Percentiles rank a stretch among this genome's conserved stretches.
Evolutionary conservation across 208 protist species (phyloP).

Genomic region (Leishmania amazonensis): DNA sequence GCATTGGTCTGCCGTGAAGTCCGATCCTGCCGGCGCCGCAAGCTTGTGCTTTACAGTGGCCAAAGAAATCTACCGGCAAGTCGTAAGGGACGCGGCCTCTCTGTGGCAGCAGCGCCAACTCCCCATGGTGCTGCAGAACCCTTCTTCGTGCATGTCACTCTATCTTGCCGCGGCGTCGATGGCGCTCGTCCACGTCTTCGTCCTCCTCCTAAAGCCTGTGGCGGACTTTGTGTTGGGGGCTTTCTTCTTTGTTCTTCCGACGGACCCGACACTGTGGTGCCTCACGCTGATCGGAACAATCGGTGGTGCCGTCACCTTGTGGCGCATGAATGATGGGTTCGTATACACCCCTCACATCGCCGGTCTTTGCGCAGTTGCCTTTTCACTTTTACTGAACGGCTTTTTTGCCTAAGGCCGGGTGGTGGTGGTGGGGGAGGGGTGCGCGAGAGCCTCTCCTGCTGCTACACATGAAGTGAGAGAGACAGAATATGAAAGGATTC

Average conservation of each 20-base stretch:
- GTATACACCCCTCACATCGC: constrained; percentile 25
- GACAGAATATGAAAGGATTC: neutral
- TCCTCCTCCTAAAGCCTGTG: constrained; percentile 42
- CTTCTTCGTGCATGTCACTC: constrained; percentile 22
- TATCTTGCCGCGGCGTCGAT: constrained; percentile 47
- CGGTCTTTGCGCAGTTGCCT: constrained; percentile 24
- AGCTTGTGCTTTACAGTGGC: constrained; percentile 33
- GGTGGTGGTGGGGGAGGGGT: too few relatives aligned
- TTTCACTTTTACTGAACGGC: constrained; percentile 62
- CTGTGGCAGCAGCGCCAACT: constrained; percentile 24
- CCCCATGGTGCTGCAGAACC: constrained; percentile 16
- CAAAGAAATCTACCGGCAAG: constrained; percentile 31
- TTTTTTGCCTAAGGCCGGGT: constrained; percentile 34
- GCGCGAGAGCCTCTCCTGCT: constrained; percentile 1
- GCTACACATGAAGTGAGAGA: neutral
- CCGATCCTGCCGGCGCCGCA: constrained; percentile 24
- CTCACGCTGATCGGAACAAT: constrained; percentile 40
- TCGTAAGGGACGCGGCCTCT: constrained; percentile 14
- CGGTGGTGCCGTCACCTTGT: constrained; percentile 27
- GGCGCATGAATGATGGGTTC: constrained; percentile 27
- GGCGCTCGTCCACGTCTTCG: constrained; percentile 48
- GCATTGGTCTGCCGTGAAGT: constrained; percentile 26
- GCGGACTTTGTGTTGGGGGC: constrained; percentile 31
- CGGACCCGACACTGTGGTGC: constrained; percentile 74
- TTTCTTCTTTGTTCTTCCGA: constrained; percentile 52